Base-by-base conservation (phyloP, 2,329 filamentous ascomycete genomes). In the Penicillium sp. region DNA sequence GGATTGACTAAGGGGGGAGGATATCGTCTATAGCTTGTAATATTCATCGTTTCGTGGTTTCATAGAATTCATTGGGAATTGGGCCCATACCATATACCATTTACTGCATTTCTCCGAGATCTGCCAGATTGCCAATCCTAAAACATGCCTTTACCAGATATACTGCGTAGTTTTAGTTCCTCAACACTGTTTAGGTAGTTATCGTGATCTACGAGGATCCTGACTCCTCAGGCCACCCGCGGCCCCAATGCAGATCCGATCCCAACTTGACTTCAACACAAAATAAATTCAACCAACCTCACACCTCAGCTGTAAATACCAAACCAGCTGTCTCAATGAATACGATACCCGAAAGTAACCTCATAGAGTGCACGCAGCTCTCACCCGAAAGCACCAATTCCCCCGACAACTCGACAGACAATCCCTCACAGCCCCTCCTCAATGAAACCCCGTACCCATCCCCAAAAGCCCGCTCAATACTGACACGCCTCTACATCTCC, bases 401-500 rank as follows among this genome's bases (percentile, higher is more conserved):
- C 31, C 36, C 35, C 27, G 40, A 10, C 7, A 28, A 10, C 35
- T 3, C 34, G 40, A 29, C 44, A 6, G 39, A 41, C 13, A 25
- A 46, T n/a, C 5, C 48, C 27, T 34, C 42, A 41, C 13, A 9
- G 18, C 4, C 19, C 19, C 19, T 22, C 9, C 2, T n/a, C 22
- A n/a, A n/a, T 11, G 38, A 36, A 41, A 38, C 10, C 12, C 36
- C 39, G n/a, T n/a, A n/a, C n/a, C n/a, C n/a, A 30, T 33, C 30
- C 30, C 38, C 28, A 31, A 51, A 29, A 18, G 39, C 40, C 10
- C 55, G 38, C 10, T 36, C 57, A 6, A 53, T 59, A 12, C 27
- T 58, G 33, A 43, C 35, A 13, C 53, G 53, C 34, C 72, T 85
- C 6, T 86, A 83, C 59, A 60, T 72, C 1, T 85, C 41, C 4